A percentile compares a stretch with the other conserved stretches of the same genome.
These are phyloP conservation scores for Colletotrichum zoysiae DNA, from an alignment of 2,329 filamentous ascomycete genomes.

Conservation along the genomic window DNA sequence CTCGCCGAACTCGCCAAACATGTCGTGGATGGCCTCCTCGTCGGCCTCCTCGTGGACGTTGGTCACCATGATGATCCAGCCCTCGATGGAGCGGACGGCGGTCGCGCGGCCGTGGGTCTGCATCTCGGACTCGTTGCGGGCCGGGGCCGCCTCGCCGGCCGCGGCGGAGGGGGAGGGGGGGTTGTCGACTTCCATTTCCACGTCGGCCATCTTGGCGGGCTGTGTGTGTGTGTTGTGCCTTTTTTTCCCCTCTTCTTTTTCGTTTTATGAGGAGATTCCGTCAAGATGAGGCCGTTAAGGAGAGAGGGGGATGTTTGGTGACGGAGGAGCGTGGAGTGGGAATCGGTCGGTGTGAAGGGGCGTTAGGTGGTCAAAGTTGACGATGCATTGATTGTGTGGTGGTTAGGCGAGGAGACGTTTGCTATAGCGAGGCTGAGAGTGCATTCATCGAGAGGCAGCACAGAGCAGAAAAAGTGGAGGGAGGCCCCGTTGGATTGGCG, in stretches of 20 bases:
- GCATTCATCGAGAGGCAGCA: neutral
- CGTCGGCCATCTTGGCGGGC: constrained; percentile 61
- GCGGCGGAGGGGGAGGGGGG: constrained; percentile 46
- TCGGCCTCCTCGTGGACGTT: constrained; percentile 91
- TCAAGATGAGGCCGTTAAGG: too few relatives aligned
- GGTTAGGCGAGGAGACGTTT: constrained; percentile 19
- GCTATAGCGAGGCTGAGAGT: constrained; percentile 22
- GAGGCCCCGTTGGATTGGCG: constrained; percentile 4
- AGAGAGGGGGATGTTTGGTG: neutral
- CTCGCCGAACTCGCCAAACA: constrained; percentile 86
- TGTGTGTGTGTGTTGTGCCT: neutral
- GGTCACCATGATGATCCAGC: constrained; percentile 89
- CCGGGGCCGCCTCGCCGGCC: constrained; percentile 53
- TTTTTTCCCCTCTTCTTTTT: neutral
- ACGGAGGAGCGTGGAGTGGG: neutral
- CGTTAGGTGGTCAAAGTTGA: constrained; percentile 4
- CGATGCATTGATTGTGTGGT: neutral
- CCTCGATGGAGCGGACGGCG: constrained; percentile 87
- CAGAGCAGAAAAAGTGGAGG: constrained; percentile 20
- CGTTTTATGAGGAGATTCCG: neutral
- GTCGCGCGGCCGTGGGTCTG: constrained; percentile 80
- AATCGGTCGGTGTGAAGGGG: constrained; percentile 10
- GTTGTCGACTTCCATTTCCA: constrained; percentile 72
- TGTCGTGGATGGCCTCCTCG: constrained; percentile 84
- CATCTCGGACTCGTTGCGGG: constrained; percentile 72